Conservation (phyloP, 106 monocot genomes). For the Platanthera zijinensis region DNA sequence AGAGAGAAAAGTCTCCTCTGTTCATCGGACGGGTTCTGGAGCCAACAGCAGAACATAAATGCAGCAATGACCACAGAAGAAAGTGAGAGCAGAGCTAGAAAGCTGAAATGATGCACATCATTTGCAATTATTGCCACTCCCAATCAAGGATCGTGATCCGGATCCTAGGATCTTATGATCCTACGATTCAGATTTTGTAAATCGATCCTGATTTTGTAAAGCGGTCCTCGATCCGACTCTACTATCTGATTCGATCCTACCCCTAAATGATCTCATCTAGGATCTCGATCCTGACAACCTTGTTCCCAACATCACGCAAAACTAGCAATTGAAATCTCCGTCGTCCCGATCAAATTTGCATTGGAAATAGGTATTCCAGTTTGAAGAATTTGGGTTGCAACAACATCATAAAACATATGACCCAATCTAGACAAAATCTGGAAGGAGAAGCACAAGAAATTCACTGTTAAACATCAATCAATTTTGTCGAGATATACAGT, state of each 20-base stretch:
- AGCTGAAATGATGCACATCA: slow-evolving; percentile 77
- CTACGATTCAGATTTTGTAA: too few species aligned
- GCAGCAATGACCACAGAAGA: slow-evolving; percentile 66
- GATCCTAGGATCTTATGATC: too few species aligned
- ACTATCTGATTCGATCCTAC: too few species aligned
- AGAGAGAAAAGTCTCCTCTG: slow-evolving; percentile 68
- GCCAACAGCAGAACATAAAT: slow-evolving; percentile 78
- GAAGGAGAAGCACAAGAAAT: slow-evolving; percentile 3
- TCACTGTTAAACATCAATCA: neutral
- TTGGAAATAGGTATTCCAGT: slow-evolving; percentile 79
- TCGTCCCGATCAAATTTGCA: slow-evolving; percentile 86
- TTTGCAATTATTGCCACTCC: slow-evolving; percentile 88
- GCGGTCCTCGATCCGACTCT: too few species aligned
- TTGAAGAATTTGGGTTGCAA: slow-evolving; percentile 96
- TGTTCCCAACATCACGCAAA: slow-evolving; percentile 88
- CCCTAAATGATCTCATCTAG: too few species aligned
- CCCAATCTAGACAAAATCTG: slow-evolving; percentile 90
- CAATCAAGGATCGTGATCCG: too few species aligned
- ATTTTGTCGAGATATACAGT: neutral
- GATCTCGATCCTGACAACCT: too few species aligned
- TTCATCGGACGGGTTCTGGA: slow-evolving; percentile 66
- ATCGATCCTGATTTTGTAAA: too few species aligned
- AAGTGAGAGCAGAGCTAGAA: slow-evolving; percentile 68
- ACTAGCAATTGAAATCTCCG: slow-evolving; percentile 87
- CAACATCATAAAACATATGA: slow-evolving; percentile 92